These are phyloP conservation scores for Heritiera fomes DNA, from an alignment of 345 rosid genomes.

Conservation along the genomic window DNA sequence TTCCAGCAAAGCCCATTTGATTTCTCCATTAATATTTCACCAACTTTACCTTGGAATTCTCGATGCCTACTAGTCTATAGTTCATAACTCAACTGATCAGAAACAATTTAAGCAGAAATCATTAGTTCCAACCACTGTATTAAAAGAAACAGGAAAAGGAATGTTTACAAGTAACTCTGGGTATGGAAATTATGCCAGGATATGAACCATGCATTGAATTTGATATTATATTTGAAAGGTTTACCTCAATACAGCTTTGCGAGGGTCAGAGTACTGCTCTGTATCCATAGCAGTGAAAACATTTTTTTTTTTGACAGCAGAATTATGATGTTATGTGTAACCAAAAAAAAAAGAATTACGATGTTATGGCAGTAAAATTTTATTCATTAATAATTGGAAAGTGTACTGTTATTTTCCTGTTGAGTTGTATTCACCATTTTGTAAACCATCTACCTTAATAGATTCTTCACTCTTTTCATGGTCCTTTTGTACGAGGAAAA, in stretches of 20 bases:
- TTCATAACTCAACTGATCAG: too few species aligned
- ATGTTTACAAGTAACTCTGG: neutral
- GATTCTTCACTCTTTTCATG: too few species aligned
- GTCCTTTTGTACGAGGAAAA: too few species aligned
- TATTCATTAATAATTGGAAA: neutral
- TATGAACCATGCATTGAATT: neutral
- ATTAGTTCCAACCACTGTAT: neutral
- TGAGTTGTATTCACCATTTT: neutral
- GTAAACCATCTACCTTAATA: too few species aligned
- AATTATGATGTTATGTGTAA: too few species aligned
- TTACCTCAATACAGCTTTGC: too few species aligned
- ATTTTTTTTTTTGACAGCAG: too few species aligned
- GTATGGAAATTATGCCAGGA: neutral
- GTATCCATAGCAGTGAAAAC: too few species aligned
- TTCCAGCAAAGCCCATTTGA: neutral
- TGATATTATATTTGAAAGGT: neutral
- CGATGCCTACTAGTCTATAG: too few species aligned
- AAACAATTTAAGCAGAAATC: neutral
- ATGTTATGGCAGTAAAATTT: too few species aligned
- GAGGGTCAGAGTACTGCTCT: too few species aligned
- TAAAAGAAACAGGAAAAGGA: neutral
- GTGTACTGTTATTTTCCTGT: neutral
- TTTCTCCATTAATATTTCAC: neutral
- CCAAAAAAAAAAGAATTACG: too few species aligned
- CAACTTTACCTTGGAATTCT: neutral